A percentile compares a stretch with the other conserved stretches of the same genome.
Conservation (phyloP, 1,284 basidiomycete genomes). For the Phenoliferia sp. region DNA sequence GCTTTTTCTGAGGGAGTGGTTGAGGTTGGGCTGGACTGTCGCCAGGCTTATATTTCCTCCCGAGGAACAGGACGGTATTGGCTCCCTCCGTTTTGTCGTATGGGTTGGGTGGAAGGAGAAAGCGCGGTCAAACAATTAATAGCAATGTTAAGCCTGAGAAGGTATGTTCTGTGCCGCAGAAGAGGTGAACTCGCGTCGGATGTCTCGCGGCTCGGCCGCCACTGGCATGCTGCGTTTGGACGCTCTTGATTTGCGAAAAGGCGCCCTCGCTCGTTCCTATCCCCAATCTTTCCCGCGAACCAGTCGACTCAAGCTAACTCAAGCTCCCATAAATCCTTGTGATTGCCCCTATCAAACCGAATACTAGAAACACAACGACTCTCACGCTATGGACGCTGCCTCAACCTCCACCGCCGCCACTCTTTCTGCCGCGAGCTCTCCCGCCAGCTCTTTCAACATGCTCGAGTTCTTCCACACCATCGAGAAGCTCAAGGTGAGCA, state of each 20-base stretch:
- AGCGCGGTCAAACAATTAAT: background rate
- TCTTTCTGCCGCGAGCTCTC: background rate
- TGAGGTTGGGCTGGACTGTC: constrained; percentile 13
- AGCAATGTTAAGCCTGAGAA: background rate
- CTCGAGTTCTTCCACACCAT: constrained; percentile 85
- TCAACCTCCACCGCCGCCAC: background rate
- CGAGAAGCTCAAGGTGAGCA: constrained; percentile 71
- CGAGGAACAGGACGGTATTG: background rate
- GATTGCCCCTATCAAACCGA: no score
- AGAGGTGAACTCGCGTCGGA: background rate
- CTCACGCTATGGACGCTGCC: background rate
- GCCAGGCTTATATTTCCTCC: constrained; percentile 9
- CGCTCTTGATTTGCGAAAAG: background rate
- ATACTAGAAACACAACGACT: background rate
- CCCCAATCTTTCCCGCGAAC: no score
- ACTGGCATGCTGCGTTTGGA: background rate
- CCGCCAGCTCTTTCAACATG: constrained; percentile 39
- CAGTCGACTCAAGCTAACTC: no score
- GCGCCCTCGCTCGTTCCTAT: no score
- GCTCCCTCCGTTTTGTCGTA: constrained; percentile 2
- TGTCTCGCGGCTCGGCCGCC: background rate
- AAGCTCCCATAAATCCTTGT: no score
- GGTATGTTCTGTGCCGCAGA: background rate
- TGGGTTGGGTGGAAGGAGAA: constrained; percentile 18
- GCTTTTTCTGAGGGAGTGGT: constrained; percentile 15